Conservation (phyloP, 768 basidiomycete genomes). For the Austroboletus eburneus region DNA sequence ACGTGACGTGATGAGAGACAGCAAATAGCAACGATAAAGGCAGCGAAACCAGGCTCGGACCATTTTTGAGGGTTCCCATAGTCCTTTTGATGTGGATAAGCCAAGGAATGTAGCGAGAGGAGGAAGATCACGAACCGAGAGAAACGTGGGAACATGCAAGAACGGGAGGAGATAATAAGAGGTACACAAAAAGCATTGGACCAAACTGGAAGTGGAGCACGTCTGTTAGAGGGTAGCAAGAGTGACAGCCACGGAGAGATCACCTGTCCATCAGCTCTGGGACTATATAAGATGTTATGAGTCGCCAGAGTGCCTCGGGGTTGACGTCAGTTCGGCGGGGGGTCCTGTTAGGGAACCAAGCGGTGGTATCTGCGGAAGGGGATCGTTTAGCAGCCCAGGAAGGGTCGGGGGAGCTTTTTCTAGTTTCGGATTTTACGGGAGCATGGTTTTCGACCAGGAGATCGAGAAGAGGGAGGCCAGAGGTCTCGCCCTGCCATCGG, state of each 20-base stretch:
- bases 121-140: constrained; percentile 48
- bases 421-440: constrained; percentile 34
- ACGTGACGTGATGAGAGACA: constrained; percentile 90
- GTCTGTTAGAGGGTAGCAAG: constrained; percentile 11
- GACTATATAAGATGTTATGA: constrained; percentile 80
- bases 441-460: constrained; percentile 71
- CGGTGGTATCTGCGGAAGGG: constrained; percentile 34
- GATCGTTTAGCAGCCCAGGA: constrained; percentile 31
- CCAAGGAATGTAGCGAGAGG: constrained; percentile 1
- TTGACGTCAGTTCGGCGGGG: constrained; percentile 73
- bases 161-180: constrained; percentile 93
- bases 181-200: constrained; percentile 84
- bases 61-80: constrained; percentile 94
- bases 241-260: constrained; percentile 20
- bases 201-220: constrained; percentile 44
- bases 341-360: constrained; percentile 85
- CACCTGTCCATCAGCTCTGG: constrained; percentile 95
- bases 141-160: constrained; percentile 86
- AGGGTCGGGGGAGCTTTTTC: constrained; percentile 23
- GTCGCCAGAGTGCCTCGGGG: constrained; percentile 83
- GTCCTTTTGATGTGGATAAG: constrained; percentile 48
- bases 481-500: constrained; percentile 90
- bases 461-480: constrained; percentile 85
- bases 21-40: constrained; percentile 90
- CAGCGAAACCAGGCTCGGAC: constrained; percentile 92